Evolutionary conservation across 768 basidiomycete genomes (phyloP), one percentile per base, ranked within the genome.

Genomic region (Hypholoma sublateritium): DNA sequence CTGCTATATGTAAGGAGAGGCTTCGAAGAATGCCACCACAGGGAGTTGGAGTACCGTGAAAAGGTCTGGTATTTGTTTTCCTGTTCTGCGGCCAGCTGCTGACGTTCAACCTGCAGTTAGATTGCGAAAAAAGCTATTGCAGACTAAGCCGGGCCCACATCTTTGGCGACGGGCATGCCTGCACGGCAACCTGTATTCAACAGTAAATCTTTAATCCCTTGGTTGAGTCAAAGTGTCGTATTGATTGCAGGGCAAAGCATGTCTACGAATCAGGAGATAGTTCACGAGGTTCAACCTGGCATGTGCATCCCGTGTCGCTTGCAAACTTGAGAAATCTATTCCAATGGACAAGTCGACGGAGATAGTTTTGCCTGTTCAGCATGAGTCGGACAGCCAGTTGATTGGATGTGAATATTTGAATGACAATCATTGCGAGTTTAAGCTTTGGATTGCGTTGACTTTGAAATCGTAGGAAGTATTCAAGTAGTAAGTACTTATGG

Each of bases 81-180:
- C 21, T 56, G n/a, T 19, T 22, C 11, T 35, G 12, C 16, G 36
- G 6, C 48, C 13, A 22, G 43, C 17, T 37, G 14, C 32, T 41
- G 19, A 42, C 16, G 11, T 8, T 44, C 41, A 12, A 21, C 22
- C 14, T 37, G 6, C 50, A 85, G 83, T 69, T 85, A 14, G 84
- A 84, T 59, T 85, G 83, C 59, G 73, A 77, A 47, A 54, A 53
- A 2, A 51, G 57, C 24, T 58, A 61, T 6, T 84, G 84, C 54
- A 69, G 64, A 7, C 64, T 74, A 53, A 85, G 83, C 57, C 19
- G 14, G 2, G n/a, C 55, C n/a, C 65, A 67, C 39, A 36, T 50
- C 16, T 24, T 25, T 21, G 43, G 22, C 22, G 43, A 44, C 5
- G 32, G 28, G 14, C 60, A 61, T 13, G 16, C 25, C 5, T 64